phyloP scores from a whole-genome alignment of 441 rosid species.

The Macaranga tanarius region DNA sequence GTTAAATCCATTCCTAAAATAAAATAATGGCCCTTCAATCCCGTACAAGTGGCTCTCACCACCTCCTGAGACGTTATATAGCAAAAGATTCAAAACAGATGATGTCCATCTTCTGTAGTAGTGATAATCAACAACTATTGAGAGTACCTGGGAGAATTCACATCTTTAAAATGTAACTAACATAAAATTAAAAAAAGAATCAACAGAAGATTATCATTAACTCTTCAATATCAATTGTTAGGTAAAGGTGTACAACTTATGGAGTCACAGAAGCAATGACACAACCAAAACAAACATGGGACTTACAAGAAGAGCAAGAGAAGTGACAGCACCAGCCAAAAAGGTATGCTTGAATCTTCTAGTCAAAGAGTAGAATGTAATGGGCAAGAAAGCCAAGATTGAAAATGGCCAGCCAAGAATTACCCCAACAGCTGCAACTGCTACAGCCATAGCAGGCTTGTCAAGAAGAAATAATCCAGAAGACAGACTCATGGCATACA shows the following conservation, averaged over 20 bases:
- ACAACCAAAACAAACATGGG: constrained; percentile 8
- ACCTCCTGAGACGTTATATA: constrained; percentile 88
- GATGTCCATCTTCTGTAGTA: constrained; percentile 84
- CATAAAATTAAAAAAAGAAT: constrained; percentile 7
- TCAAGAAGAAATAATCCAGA: constrained; percentile 87
- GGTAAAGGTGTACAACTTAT: constrained; percentile 4
- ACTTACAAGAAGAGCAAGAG: constrained; percentile 40
- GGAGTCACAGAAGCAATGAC: neutral
- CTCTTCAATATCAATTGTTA: constrained; percentile 2
- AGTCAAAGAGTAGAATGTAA: constrained; percentile 56
- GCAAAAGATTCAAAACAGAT: constrained; percentile 73
- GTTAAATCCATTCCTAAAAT: constrained; percentile 83
- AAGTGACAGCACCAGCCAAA: constrained; percentile 62
- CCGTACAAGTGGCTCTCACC: constrained; percentile 98
- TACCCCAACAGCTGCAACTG: constrained; percentile 55
- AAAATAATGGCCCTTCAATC: constrained; percentile 67
- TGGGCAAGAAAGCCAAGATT: constrained; percentile 78
- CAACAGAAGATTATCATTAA: neutral
- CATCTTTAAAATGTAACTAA: constrained; percentile 13
- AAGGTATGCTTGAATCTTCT: constrained; percentile 67
- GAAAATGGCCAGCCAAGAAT: constrained; percentile 98
- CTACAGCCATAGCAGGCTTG: constrained; percentile 67
- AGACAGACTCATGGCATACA: constrained; percentile 94
- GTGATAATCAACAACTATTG: constrained; percentile 59
- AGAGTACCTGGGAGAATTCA: constrained; percentile 59